These are phyloP conservation scores for sorghum (Sorghum bicolor) DNA, from an alignment of 176 grass and related monocot genomes.

Conservation along the genomic window Sorghum_bicolor_NCBIv3 NC_012873.2:10337501-10338000, in stretches of 20 bases:
- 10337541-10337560: background rate
- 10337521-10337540: background rate
- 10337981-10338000: background rate
- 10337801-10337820: background rate
- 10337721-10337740: background rate
- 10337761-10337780: background rate
- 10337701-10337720: background rate
- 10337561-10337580: background rate
- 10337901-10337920: background rate
- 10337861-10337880: background rate
- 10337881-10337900: background rate
- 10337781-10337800: background rate
- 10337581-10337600: background rate
- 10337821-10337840: background rate
- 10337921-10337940: background rate
- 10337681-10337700: background rate
- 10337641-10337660: conserved; percentile 17
- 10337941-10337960: background rate
- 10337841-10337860: conserved; percentile 12
- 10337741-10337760: background rate
- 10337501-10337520: background rate
- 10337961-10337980: background rate
- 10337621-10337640: conserved; percentile 7
- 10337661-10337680: background rate
- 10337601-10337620: background rate